Conservation (phyloP, 805 yeast genomes). For the Cyberlindnera euphorbiiphila region DNA sequence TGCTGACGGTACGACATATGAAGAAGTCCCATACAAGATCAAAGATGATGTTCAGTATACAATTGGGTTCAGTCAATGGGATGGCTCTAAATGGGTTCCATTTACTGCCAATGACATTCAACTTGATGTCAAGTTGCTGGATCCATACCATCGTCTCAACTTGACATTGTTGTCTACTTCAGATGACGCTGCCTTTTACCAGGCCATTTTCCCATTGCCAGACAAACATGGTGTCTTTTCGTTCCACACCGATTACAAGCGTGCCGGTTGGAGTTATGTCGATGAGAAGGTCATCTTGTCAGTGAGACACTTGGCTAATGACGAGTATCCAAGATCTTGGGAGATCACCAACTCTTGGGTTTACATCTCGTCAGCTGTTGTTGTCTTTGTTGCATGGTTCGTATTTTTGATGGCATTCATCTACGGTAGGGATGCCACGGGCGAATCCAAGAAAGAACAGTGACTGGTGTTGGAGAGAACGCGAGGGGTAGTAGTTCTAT, state of each 20-base stretch:
- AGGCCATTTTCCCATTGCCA: conserved; percentile 64
- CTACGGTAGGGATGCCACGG: conserved; percentile 20
- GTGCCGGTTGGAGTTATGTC: conserved; percentile 69
- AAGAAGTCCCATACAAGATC: conserved; percentile 57
- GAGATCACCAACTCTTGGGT: conserved; percentile 92
- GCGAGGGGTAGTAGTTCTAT: too few relatives aligned
- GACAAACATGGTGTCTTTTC: conserved; percentile 98
- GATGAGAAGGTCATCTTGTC: conserved; percentile 68
- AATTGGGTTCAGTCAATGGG: conserved; percentile 46
- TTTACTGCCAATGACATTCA: conserved; percentile 63
- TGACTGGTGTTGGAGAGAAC: conserved; percentile 3
- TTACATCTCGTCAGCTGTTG: conserved; percentile 64
- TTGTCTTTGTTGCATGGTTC: conserved; percentile 76
- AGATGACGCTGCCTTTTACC: conserved; percentile 41
- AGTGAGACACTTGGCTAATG: conserved; percentile 90
- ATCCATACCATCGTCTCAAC: conserved; percentile 86
- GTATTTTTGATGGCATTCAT: conserved; percentile 64
- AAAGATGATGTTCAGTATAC: conserved; percentile 63
- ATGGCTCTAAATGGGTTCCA: conserved; percentile 65
- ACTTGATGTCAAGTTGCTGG: conserved; percentile 83
- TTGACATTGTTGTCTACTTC: conserved; percentile 40
- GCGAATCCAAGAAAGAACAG: conserved; percentile 22
- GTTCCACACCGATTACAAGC: conserved; percentile 70
- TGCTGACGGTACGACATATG: conserved; percentile 39
- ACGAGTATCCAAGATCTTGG: conserved; percentile 92